Base-by-base conservation (phyloP, 352 stramenopile genomes). In the Phytophthora ramorum region DNA sequence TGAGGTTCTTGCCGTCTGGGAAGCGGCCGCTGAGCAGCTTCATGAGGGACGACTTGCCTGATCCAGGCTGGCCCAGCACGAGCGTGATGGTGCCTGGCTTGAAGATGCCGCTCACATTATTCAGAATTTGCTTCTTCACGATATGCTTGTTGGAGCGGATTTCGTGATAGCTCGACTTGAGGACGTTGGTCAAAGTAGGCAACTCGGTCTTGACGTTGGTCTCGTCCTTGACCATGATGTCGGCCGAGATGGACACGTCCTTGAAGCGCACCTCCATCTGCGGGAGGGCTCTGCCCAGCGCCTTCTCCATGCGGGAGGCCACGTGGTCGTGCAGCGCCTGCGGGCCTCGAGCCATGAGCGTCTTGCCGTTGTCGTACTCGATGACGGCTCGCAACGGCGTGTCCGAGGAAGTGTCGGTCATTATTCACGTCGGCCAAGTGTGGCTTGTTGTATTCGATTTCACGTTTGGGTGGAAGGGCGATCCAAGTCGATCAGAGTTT, bases 31-130 rank as follows among this genome's bases (percentile, higher is more conserved):
- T 80, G 4, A 87, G 71, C 7, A 81, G 54, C 51, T 87, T 87
- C 70, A 87, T 80, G 43, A 85, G 66, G 17, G 78, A 72, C 3
- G 75, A 85, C 60, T 87, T 85, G 45, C 75, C 78, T 0, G 78
- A 85, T 0, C 65, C 65, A 0, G 78, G 78, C 55, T 85, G 73
- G 0, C 78, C 78, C n/a, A 85, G 53, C 32, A 87, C 66, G 19
- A 87, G 71, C 3, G 78, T 87, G 48, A 81, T 83, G 17, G 66
- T 80, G 1, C 78, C 75, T 1, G 77, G 74, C 14, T 73, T 66
- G 48, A 86, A 80, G 22, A 78, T 54, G 4, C 74, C 76, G 30
- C 37, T 78, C 16, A 84, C 37, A 34, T 78, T 55, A n/a, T 69
- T 62, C 6, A 83, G 63, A n/a, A 86, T 74, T 16, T 79, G 45